Base-by-base conservation (phyloP, 73 alveolate genomes). In the Paramecium pentaurelia region DNA sequence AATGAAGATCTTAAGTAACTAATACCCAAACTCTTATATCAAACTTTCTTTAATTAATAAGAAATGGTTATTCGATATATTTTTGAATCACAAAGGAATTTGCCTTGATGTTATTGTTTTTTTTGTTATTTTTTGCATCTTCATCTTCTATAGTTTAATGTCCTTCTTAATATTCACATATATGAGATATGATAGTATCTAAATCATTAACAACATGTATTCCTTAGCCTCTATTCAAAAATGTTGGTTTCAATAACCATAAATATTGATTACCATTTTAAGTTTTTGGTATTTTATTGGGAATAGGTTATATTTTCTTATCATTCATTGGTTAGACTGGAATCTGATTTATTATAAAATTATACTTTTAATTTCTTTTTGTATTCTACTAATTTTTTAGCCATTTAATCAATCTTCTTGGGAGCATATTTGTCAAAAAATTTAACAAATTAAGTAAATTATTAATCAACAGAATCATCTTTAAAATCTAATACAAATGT, bases 151-250 rank as follows among this genome's bases (percentile, higher is more conserved):
- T 89, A 30, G 88, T 88, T 80, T 88, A 94, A 68, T 89, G 92
- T 34, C 96, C 97, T 30, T 87, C 86, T 42, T 93, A 45, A 58
- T 92, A 94, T 59, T 95, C 96, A 45, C 58, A 18, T n/a, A 95
- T 91, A 1, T 94, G 71, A 28, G 45, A 60, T 16, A 86, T 60
- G 1, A 95, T 64, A 58, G 92, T 73, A 2, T 88, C 96, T 45
- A 94, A 85, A 44, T 93, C 93, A 42, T 90, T 95, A 58, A 96
- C 94, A 14, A 96, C 98, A 71, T 96, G 98, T 11, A 96, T 96
- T 28, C 98, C 98, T 80, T 97, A 88, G 22, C 98, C 98, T 71
- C 98, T 70, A 60, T 96, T 96, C 40, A 96, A 89, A 77, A 92
- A 93, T 7, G 97, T 96, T 2, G 98, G 97, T 64, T 96, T 96